Base-by-base conservation (phyloP, 306 rosid genomes). In the Vachellia pachyceras region DNA sequence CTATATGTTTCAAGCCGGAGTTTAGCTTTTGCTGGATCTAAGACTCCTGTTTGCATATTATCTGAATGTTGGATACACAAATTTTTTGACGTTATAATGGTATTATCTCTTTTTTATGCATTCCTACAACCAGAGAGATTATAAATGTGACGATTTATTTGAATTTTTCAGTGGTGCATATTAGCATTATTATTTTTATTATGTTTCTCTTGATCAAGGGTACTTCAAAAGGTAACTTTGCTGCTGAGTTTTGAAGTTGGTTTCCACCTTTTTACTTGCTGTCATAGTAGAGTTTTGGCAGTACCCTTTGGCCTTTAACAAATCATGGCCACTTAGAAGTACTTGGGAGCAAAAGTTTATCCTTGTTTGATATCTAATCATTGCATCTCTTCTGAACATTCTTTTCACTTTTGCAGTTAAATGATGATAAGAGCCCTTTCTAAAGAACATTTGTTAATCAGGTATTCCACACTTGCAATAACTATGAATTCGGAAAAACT, bases 391-490 rank as follows among this genome's bases (percentile, higher is more conserved):
- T 55, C 20, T 55, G 29, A 7, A 55, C 29, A 55, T 20, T n/a
- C 29, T 89, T 76, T 79, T 82, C 73, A 82, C 78, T 47, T 85
- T 77, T 87, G 90, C 98, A 96, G 99, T 90, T 96, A 88, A 96
- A 96, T 89, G 94, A 85, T 69, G 97, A 92, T 41, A 96, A 96
- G 91, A 96, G 99, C 72, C 98, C 98, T 86, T 94, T 94, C 86
- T 97, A 90, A 73, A 90, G 98, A 83, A 96, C 97, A 23, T 96
- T 96, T 90, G 98, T 94, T 82, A 92, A 96, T 85, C 99, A 96
- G 98, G 99, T 96, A 84, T n/a, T 72, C 52, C 39, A 47, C 78
- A 70, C 7, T 6, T 50, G 42, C 77, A 57, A 72, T 76, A 78
- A 55, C 63, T 70, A 80, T 71, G 74, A 84, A 58, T 81, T 61